Base-by-base conservation (phyloP, 1,284 basidiomycete genomes). In the Naganishia liquefaciens region DNA sequence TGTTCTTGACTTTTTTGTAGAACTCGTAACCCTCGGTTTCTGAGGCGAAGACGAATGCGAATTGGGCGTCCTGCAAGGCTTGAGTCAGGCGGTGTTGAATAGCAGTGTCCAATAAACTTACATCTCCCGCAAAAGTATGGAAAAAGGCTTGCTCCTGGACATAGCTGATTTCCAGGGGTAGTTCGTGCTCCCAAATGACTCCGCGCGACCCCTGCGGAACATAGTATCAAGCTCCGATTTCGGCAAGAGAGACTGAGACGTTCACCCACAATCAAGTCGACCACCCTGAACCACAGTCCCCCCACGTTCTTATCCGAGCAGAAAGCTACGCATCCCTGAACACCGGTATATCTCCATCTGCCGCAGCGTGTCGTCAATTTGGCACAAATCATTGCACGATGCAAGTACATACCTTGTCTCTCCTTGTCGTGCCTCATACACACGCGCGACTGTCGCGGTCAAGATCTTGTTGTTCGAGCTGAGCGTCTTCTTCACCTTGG, bases 181-280 rank as follows among this genome's bases (percentile, higher is more conserved):
- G 78, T 75, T 96, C 93, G 72, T 97, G 91, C 69, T 93, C 88
- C 95, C 95, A 99, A 49, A 94, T 86, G 33, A 94, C 84, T 11
- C 93, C 93, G 57, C 91, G 81, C 1, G 89, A 91, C 15, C 91
- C 90, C 73, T 82, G 70, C 23, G 25, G 27, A 5, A 44, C 1
- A 42, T 50, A 21, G 11, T 13, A 13, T 60, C 55, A 60, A 28
- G n/a, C n/a, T 43, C 9, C 19, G 25, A 43, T 37, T 19, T 19
- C n/a, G 39, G 30, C 33, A 3, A 54, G 28, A 25, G 2, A 54
- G 28, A 25, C 44, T 28, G 40, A 49, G 33, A 13, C 3, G 25
- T 37, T 46, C 52, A 47, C 80, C 69, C 68, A 82, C 81, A 5
- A 82, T 80, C 30, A 94, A 75, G 77, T 95, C 93, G 2, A 96